Percentiles rank a stretch among this genome's conserved stretches.
phyloP scores from a whole-genome alignment of 2,329 filamentous ascomycete genomes.

The Colletotrichum acutatum region DNA sequence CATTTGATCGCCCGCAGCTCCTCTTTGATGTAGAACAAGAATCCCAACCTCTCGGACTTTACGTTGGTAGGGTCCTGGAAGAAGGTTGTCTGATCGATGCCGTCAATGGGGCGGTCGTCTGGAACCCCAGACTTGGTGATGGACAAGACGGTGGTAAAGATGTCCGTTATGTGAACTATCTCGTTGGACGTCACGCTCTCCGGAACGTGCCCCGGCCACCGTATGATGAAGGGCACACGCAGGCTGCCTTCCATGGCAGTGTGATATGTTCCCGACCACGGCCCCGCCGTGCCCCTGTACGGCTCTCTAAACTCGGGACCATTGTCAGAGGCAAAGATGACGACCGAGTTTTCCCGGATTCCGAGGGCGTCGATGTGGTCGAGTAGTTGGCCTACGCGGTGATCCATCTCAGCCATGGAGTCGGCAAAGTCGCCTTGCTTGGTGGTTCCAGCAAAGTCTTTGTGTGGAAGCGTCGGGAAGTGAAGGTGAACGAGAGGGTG shows the following conservation, averaged over 20 bases:
- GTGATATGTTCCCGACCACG: constrained; percentile 49
- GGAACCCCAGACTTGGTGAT: constrained; percentile 39
- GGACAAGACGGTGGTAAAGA: constrained; percentile 45
- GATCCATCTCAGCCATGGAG: constrained; percentile 48
- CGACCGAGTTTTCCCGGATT: constrained; percentile 43
- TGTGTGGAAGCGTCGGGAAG: constrained; percentile 46
- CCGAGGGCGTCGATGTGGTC: constrained; percentile 45
- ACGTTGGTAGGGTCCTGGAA: constrained; percentile 38
- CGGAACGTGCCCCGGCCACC: constrained; percentile 46
- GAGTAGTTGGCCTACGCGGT: constrained; percentile 44
- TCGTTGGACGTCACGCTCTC: constrained; percentile 41
- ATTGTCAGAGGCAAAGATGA: constrained; percentile 50
- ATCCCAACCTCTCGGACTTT: constrained; percentile 39
- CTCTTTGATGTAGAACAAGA: constrained; percentile 49
- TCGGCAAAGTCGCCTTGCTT: constrained; percentile 46
- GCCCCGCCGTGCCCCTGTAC: constrained; percentile 46
- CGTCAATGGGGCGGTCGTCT: constrained; percentile 45
- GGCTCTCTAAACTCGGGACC: constrained; percentile 47
- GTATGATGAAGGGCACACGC: constrained; percentile 48
- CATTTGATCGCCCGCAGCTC: constrained; percentile 48
- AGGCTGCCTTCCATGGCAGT: constrained; percentile 50
- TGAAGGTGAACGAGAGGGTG: constrained; percentile 48
- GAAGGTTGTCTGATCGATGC: constrained; percentile 42
- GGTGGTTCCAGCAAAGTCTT: constrained; percentile 43
- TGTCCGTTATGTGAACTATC: constrained; percentile 47